phyloP scores from a whole-genome alignment of 1,139 yeast species.

The Lodderomyces metapsilosis region DNA sequence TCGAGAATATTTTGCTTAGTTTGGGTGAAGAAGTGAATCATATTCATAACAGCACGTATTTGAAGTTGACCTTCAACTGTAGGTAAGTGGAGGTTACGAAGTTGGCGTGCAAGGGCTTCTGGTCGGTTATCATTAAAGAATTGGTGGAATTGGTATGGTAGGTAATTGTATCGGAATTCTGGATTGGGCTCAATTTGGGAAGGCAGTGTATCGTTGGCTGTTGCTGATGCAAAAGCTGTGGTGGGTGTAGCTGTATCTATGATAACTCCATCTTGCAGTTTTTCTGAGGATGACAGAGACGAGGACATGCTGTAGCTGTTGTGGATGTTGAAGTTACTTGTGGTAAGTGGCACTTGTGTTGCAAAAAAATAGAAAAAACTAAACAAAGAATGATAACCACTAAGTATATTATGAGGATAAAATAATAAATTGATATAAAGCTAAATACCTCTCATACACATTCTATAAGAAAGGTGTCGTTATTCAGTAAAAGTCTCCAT shows the following conservation, averaged over 20 bases:
- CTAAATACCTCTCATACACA: too few species aligned
- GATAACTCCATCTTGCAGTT: background rate
- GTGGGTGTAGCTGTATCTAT: background rate
- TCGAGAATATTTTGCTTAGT: background rate
- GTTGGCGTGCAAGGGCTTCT: background rate
- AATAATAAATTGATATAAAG: too few species aligned
- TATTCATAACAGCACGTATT: background rate
- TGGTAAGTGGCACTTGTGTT: background rate
- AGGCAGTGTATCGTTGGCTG: background rate
- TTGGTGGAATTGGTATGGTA: slow-evolving; percentile 1
- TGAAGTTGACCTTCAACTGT: background rate
- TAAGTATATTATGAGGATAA: background rate
- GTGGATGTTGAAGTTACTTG: background rate
- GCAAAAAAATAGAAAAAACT: background rate
- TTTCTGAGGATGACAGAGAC: background rate
- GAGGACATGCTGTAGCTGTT: background rate
- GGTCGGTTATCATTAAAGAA: background rate
- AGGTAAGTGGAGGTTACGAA: background rate
- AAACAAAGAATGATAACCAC: background rate
- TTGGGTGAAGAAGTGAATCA: background rate
- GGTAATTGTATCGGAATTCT: background rate
- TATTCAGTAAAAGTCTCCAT: too few species aligned
- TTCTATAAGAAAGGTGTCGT: too few species aligned
- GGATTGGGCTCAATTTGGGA: background rate
- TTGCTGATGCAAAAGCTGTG: background rate